Evolutionary conservation across 495 filamentous ascomycete species (phyloP), one percentile per base, ranked within the genome.

Genomic region (Penicillium egyptiacum): DNA sequence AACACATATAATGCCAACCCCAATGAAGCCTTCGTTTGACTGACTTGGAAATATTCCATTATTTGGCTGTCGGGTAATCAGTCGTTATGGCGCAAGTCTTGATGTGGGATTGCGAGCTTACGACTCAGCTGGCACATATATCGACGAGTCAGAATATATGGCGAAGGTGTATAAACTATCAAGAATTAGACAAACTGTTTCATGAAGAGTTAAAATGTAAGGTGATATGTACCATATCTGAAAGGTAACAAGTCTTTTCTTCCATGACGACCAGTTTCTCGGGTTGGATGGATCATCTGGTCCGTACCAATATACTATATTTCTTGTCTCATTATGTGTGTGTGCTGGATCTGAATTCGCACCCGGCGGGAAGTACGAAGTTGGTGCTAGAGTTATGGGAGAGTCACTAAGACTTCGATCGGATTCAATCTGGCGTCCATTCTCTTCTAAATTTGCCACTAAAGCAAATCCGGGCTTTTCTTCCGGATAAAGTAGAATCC

Each of bases 1-100:
- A 81, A 64, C 4, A 81, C 75, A 57, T 79, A 81, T 31, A 81
- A 57, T 0, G 75, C 65, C 19, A 81, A 65, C 4, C 76, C 78
- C 2, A 81, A 23, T 23, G 42, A 45, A 26, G 42, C 42, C 12
- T 45, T 45, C 5, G 42, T 45, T 16, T 26, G 42, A 14, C 5
- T 23, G 12, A 45, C 42, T 14, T 45, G 42, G 42, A 45, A 45
- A 14, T 45, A 16, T 23, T 45, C 42, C 42, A 45, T 45, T 45
- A 45, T 26, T 4, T 45, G 20, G 23, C 43, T 45, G 10, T 45
- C n/a, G 8, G 17, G 10, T 9, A 3, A 23, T 22, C n/a, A 45
- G 23, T 37, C 5, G 33, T 10, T 1, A 26, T 23, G 20, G 11
- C 20, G 4, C 16, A 45, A n/a, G 11, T 23, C 11, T 33, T 33